These are phyloP conservation scores for Leishmania major DNA, from an alignment of 208 protist genomes.

Conservation along the genomic window DNA sequence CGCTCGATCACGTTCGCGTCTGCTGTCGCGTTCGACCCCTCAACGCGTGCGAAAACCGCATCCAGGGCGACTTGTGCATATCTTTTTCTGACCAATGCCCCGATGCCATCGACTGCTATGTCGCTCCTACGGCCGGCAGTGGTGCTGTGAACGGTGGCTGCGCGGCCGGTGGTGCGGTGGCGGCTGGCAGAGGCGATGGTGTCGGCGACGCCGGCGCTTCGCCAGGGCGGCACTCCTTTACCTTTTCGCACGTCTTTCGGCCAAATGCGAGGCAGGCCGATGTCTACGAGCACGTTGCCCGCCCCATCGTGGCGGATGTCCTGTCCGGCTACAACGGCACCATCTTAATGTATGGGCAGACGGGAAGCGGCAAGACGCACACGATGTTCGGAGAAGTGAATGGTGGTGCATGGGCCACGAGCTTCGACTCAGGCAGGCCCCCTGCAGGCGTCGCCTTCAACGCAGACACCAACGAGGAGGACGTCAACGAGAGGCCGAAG, in stretches of 20 bases:
- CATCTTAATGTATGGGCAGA: conserved; percentile 93
- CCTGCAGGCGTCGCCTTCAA: background rate
- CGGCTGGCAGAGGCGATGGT: conserved; percentile 3
- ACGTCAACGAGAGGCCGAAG: background rate
- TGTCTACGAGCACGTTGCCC: conserved; percentile 87
- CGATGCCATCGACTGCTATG: conserved; percentile 22
- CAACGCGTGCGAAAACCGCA: conserved; percentile 28
- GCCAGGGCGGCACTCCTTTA: conserved; percentile 40
- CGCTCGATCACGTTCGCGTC: conserved; percentile 47
- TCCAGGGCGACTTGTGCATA: conserved; percentile 26
- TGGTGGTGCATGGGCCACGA: conserved; percentile 22
- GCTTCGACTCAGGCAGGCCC: background rate
- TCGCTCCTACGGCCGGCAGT: background rate
- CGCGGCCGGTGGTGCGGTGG: background rate
- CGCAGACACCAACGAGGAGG: conserved; percentile 5
- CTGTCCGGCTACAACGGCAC: conserved; percentile 90
- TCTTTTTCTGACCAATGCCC: conserved; percentile 7
- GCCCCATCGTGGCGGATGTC: conserved; percentile 88
- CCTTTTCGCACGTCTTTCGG: conserved; percentile 69
- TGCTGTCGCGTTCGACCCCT: conserved; percentile 58
- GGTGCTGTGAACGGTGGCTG: background rate
- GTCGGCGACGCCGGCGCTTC: background rate
- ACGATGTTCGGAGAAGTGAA: conserved; percentile 84
- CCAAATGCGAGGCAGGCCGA: conserved; percentile 58
- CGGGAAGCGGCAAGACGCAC: conserved; percentile 90